Percentiles rank a stretch among this genome's conserved stretches.
These are phyloP conservation scores for Dactylellina haptotyla DNA, from an alignment of 2,329 filamentous ascomycete species.

Conservation along the genomic window DNA sequence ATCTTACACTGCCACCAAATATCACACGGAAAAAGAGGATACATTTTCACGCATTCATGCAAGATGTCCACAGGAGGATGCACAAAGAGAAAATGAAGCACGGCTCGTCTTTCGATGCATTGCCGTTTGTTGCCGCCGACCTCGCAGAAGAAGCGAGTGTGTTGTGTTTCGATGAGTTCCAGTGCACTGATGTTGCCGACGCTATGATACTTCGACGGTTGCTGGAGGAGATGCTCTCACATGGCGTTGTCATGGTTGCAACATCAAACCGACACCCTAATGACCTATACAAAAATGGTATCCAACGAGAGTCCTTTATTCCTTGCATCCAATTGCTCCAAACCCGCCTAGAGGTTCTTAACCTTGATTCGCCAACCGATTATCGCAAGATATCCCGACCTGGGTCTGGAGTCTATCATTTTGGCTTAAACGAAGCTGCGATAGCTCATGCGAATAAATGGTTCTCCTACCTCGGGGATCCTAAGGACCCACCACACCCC, in stretches of 20 bases:
- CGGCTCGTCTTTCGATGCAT: constrained; percentile 86
- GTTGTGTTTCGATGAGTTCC: constrained; percentile 97
- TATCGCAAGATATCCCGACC: constrained; percentile 97
- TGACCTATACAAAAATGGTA: constrained; percentile 97
- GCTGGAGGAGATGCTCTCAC: constrained; percentile 89
- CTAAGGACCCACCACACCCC: constrained; percentile 78
- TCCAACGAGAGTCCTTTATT: constrained; percentile 93
- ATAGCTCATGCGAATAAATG: constrained; percentile 87
- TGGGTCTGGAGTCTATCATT: constrained; percentile 92
- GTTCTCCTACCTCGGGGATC: constrained; percentile 93
- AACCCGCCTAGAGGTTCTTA: constrained; percentile 83
- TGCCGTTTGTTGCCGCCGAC: constrained; percentile 93
- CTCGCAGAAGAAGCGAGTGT: constrained; percentile 83
- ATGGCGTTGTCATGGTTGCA: constrained; percentile 95
- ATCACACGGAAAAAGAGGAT: constrained; percentile 88
- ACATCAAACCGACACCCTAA: constrained; percentile 97
- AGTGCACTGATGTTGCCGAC: constrained; percentile 90
- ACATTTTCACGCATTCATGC: constrained; percentile 99
- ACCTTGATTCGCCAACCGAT: constrained; percentile 93
- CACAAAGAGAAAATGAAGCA: constrained; percentile 90
- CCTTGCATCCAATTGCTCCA: constrained; percentile 95
- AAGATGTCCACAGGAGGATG: constrained; percentile 98
- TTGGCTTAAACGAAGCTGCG: constrained; percentile 81
- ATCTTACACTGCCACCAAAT: constrained; percentile 97
- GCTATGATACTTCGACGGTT: constrained; percentile 94